Base-by-base conservation (phyloP, 768 basidiomycete species). In the Lyophyllum decastes region DNA sequence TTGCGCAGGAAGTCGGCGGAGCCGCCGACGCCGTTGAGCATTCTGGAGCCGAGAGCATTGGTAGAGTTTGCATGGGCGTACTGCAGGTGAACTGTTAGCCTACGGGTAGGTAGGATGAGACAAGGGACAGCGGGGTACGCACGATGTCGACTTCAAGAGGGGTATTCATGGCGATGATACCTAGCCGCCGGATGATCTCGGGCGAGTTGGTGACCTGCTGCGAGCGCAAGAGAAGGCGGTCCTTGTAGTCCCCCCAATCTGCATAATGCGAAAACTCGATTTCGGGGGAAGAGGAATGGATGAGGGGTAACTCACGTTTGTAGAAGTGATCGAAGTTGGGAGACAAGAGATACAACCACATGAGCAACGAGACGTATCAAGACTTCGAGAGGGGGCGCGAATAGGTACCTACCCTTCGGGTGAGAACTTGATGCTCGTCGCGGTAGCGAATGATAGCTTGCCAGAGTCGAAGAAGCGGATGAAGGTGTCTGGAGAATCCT, bases 51-150 rank as follows among this genome's bases (percentile, higher is more conserved):
- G n/a, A 79, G 70, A 2, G 78, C 79, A 56, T 76, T 76, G 0
- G 80, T 81, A n/a, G 78, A 79, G 68, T 81, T 81, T 3, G 80
- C 80, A 52, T 81, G 80, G 11, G 74, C 79, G 60, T 81, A 80
- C 76, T 78, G 50, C 24, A 34, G 1, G 44, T 7, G 47, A 47
- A 10, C 2, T 57, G 34, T 14, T 5, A 30, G 5, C 8, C 14
- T 1, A 33, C n/a, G n/a, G n/a, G n/a, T n/a, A n/a, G 4, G 26
- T 33, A 12, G 54, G 22, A n/a, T 30, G 30, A 10, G 30, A 30
- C 30, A 30, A 10, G 30, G 4, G 10, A 30, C 30, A 10, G 4
- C 30, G 10, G 30, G 30, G 22, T 10, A 73, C 75, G 24, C 41
- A 78, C 76, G 47, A 80, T 80, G 60, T 81, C 80, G 8, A 81